Evolutionary conservation across 352 stramenopile genomes (phyloP).

Genomic region (Phytophthora ramorum): DNA sequence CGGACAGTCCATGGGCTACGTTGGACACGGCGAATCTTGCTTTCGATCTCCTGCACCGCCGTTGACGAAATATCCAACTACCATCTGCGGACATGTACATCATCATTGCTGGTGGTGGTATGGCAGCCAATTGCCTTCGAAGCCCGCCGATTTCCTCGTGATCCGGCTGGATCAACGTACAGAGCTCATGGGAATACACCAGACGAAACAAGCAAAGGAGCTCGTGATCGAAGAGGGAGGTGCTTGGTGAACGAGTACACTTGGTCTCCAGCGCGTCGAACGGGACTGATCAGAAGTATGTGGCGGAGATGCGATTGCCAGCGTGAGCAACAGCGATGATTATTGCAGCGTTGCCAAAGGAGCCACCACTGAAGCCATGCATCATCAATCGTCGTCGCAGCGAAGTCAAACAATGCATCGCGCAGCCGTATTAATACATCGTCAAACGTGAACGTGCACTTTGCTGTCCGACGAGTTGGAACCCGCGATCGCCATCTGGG

Average conservation of each 20-base stretch:
- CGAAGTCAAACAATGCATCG: too few relatives aligned
- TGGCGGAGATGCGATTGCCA: background rate
- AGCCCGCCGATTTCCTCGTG: conserved; percentile 12
- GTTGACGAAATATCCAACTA: background rate
- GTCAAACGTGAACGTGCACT: background rate
- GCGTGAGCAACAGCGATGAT: background rate
- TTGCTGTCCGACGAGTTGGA: conserved; percentile 15
- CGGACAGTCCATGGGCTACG: background rate
- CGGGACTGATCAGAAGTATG: too few relatives aligned
- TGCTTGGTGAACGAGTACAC: too few relatives aligned
- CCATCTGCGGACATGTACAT: background rate
- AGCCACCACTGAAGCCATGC: background rate
- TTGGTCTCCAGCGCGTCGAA: too few relatives aligned
- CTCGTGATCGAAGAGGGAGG: too few relatives aligned
- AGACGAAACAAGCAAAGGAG: too few relatives aligned
- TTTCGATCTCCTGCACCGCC: background rate
- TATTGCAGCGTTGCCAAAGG: background rate
- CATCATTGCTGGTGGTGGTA: background rate
- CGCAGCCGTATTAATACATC: too few relatives aligned
- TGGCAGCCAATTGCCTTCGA: conserved; percentile 8
- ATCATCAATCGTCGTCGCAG: too few relatives aligned
- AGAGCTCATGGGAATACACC: background rate
- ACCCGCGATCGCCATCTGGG: background rate
- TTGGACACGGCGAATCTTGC: background rate
- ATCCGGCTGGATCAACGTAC: background rate